These are phyloP conservation scores for Termitomyces sp. DNA, from an alignment of 768 basidiomycete genomes.

Conservation along the genomic window DNA sequence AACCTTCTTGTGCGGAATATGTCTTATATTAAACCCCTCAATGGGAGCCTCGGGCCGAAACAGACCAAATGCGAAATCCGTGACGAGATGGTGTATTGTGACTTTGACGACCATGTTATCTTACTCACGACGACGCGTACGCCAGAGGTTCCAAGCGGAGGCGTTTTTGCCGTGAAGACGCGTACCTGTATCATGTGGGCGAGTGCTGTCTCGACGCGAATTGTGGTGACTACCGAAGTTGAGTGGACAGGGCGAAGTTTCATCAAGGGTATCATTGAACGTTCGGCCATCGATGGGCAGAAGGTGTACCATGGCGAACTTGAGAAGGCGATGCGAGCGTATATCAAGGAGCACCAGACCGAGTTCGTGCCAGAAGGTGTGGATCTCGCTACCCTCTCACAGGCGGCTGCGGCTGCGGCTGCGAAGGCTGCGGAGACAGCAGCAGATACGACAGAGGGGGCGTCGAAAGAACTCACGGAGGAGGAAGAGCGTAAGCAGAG, in stretches of 20 bases:
- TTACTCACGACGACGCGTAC: constrained; percentile 89
- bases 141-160: constrained; percentile 93
- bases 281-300: constrained; percentile 88
- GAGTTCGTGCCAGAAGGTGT: constrained; percentile 89
- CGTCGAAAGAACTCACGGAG: constrained; percentile 20
- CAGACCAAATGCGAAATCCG: constrained; percentile 94
- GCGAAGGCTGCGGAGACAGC: constrained; percentile 21
- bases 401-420: constrained; percentile 26
- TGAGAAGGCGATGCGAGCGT: constrained; percentile 79
- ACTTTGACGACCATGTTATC: constrained; percentile 80
- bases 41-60: constrained; percentile 85
- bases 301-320: constrained; percentile 82
- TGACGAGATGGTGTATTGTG: constrained; percentile 77
- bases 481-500: constrained; percentile 50
- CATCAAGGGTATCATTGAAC: constrained; percentile 95
- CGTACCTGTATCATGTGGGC: constrained; percentile 96
- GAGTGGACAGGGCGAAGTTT: constrained; percentile 98
- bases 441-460: constrained; percentile 23
- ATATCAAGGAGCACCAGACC: constrained; percentile 84
- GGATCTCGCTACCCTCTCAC: constrained; percentile 54
- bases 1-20: constrained; percentile 82
- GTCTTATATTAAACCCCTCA: constrained; percentile 95
- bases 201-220: constrained; percentile 66
- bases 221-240: constrained; percentile 86
- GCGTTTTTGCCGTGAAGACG: constrained; percentile 92